Base-by-base conservation (phyloP, 2,329 filamentous ascomycete genomes). In the Alternaria sp. region DNA sequence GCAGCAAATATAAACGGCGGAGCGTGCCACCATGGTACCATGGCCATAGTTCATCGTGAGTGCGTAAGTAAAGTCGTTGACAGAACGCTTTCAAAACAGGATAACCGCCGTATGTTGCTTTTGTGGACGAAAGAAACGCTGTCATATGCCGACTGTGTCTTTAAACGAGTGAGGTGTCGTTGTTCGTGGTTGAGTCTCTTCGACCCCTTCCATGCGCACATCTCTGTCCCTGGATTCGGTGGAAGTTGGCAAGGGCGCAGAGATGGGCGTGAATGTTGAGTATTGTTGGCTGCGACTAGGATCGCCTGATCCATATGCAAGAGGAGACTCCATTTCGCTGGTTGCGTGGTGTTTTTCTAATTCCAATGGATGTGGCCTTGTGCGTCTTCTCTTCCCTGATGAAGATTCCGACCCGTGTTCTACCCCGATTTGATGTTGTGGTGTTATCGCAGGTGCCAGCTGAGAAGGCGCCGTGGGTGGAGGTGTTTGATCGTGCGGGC, bases 91-190 rank as follows among this genome's bases (percentile, higher is more conserved):
- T 70, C 62, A 76, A 77, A 76, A 70, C 66, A 75, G 67, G 70
- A 71, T 71, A 75, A 72, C 74, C 74, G 65, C 75, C 74, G 65
- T 58, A 51, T 72, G 67, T 68, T 73, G 68, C 72, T 77, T 76
- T 75, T 76, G 60, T 61, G 67, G 67, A 73, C 70, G 68, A 71
- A 75, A 67, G 69, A 69, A 77, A 77, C 66, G 70, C 66, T 69
- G 63, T 77, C 70, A 78, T 66, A 78, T 78, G 73, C 76, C 76
- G 70, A 78, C 76, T 49, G 76, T 78, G 62, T 78, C 76, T 76
- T 78, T 78, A 70, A 78, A 78, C 65, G 76, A 78, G 62, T 74
- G 76, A 71, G 76, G 76, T 69, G 76, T 78, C 51, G 74, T 76
- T 31, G 73, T 78, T 58, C 74, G 75, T 64, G 70, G 72, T 46